Conservation (phyloP, 208 protist species). For the Trypanosoma platydactyli region DNA sequence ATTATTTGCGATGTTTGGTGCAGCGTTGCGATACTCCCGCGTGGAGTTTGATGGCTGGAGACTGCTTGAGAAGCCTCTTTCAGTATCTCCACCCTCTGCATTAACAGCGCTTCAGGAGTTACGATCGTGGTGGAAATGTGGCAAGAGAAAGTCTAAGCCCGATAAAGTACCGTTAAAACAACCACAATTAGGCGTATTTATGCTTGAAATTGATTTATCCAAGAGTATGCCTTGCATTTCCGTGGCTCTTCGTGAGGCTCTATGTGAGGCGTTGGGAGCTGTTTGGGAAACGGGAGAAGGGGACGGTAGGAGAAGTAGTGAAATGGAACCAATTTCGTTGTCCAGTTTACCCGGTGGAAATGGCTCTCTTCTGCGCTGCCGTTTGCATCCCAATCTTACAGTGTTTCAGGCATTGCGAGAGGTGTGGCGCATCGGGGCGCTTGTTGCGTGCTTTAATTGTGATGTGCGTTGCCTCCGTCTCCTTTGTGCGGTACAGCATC, state of each 20-base stretch:
- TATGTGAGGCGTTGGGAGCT: slow-evolving; percentile 2
- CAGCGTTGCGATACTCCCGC: slow-evolving; percentile 49
- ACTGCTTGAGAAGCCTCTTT: slow-evolving; percentile 1
- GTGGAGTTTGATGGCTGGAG: slow-evolving; percentile 39
- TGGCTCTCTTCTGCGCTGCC: slow-evolving; percentile 16
- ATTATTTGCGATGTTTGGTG: slow-evolving; percentile 40
- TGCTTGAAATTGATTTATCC: slow-evolving; percentile 11
- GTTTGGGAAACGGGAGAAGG: background rate
- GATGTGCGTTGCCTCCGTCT: slow-evolving; percentile 25
- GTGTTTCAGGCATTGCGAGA: slow-evolving; percentile 30
- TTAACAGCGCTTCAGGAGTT: background rate
- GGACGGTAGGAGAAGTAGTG: background rate
- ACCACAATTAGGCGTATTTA: slow-evolving; percentile 1
- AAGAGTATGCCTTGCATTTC: background rate
- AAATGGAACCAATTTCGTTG: background rate
- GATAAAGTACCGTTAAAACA: background rate
- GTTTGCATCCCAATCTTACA: slow-evolving; percentile 15
- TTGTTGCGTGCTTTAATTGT: slow-evolving; percentile 15
- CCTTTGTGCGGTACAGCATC: slow-evolving; percentile 9
- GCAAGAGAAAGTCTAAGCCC: background rate
- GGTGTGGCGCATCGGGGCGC: slow-evolving; percentile 14
- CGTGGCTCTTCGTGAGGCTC: background rate
- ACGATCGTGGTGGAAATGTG: background rate
- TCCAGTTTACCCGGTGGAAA: background rate
- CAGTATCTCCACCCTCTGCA: background rate